These are phyloP conservation scores for Rhododendron molle DNA, from an alignment of 148 eudicot genomes.

Conservation along the genomic window DNA sequence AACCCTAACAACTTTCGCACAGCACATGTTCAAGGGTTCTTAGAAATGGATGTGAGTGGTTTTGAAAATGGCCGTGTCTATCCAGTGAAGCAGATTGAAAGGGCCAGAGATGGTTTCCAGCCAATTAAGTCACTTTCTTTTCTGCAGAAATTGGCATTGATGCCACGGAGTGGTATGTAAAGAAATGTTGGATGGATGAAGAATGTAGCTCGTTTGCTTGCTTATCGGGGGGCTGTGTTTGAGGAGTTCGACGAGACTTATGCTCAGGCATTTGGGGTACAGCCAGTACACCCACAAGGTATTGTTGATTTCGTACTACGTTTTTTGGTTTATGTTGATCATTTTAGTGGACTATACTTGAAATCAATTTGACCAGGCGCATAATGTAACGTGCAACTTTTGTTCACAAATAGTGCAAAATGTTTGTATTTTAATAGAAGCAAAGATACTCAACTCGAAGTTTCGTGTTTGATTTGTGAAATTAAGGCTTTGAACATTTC, in stretches of 20 bases:
- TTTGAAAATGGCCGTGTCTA: constrained; percentile 53
- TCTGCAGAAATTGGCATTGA: constrained; percentile 12
- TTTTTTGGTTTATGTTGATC: neutral
- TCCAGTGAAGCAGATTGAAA: constrained; percentile 42
- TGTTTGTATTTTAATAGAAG: neutral
- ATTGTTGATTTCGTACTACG: neutral
- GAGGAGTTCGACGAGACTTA: constrained; percentile 56
- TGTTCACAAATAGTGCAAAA: neutral
- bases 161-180: constrained; percentile 3
- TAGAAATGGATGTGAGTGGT: constrained; percentile 62
- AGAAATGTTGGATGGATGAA: constrained; percentile 22
- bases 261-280: constrained; percentile 51
- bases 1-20: constrained; percentile 57
- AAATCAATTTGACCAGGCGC: neutral
- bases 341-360: neutral
- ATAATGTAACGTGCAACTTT: neutral
- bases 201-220: constrained; percentile 33
- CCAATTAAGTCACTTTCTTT: constrained; percentile 37
- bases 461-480: neutral
- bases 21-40: constrained; percentile 38
- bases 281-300: constrained; percentile 17
- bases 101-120: constrained; percentile 47
- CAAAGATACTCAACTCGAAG: neutral
- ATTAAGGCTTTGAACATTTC: neutral
- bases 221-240: constrained; percentile 41